phyloP scores from a whole-genome alignment of 805 yeast genomes.

The Kazachstania kunashirensis region DNA sequence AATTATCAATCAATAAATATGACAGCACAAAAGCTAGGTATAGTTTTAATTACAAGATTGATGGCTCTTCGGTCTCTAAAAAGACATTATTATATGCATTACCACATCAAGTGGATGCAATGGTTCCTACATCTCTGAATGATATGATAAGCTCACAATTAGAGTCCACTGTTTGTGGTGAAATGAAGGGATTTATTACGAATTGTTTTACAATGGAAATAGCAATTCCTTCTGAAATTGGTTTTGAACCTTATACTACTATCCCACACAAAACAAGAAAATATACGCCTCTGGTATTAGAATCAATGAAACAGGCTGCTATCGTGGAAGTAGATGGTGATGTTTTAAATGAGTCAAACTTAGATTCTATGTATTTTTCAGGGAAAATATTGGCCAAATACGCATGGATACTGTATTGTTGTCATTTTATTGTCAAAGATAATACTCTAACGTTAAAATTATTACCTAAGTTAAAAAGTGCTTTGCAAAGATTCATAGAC shows the following conservation, averaged over 20 bases:
- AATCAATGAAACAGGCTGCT: slow-evolving; percentile 30
- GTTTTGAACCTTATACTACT: slow-evolving; percentile 37
- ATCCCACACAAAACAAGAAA: slow-evolving; percentile 21
- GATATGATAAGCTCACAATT: slow-evolving; percentile 20
- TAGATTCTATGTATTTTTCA: slow-evolving; percentile 81
- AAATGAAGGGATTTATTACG: slow-evolving; percentile 38
- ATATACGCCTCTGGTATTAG: slow-evolving; percentile 26
- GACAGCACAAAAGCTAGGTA: slow-evolving; percentile 25
- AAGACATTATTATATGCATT: slow-evolving; percentile 47
- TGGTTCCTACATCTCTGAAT: slow-evolving; percentile 27
- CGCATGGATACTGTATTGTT: slow-evolving; percentile 73
- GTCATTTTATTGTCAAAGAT: slow-evolving; percentile 56
- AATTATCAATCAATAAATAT: slow-evolving; percentile 34
- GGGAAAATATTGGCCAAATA: slow-evolving; percentile 86
- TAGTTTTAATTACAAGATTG: slow-evolving; percentile 34
- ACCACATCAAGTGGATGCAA: slow-evolving; percentile 52
- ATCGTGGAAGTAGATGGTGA: slow-evolving; percentile 27
- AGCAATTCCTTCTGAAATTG: slow-evolving; percentile 34
- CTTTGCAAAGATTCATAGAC: slow-evolving; percentile 56
- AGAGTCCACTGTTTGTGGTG: slow-evolving; percentile 44
- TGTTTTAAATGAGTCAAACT: slow-evolving; percentile 34
- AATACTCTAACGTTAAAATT: slow-evolving; percentile 39
- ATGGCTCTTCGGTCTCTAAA: slow-evolving; percentile 40
- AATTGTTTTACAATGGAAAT: slow-evolving; percentile 35
- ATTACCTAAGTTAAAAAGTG: slow-evolving; percentile 51